Conservation (phyloP, 345 rosid species). For the Adansonia digitata region DNA sequence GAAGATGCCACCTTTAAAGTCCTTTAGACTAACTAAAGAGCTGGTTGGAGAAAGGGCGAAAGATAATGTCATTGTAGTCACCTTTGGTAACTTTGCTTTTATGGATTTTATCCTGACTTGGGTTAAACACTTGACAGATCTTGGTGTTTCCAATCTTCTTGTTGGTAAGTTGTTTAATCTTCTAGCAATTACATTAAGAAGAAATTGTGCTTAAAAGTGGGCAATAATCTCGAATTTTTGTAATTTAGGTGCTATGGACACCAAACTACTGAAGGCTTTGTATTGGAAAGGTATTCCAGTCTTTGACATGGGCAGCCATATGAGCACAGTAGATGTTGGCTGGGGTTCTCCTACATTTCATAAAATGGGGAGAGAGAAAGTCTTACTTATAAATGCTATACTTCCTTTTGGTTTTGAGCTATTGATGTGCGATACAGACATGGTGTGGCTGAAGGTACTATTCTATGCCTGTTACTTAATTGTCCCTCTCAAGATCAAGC, state of each 20-base stretch:
- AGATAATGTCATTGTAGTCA: slow-evolving; percentile 72
- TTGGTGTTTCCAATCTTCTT: slow-evolving; percentile 76
- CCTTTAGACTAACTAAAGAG: slow-evolving; percentile 65
- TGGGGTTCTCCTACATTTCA: slow-evolving; percentile 99
- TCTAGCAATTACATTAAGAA: neutral
- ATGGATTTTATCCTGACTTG: slow-evolving; percentile 97
- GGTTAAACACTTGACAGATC: slow-evolving; percentile 88
- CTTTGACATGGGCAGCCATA: slow-evolving; percentile 97
- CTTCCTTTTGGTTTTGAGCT: slow-evolving; percentile 85
- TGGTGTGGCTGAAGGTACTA: slow-evolving; percentile 95
- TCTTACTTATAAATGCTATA: slow-evolving; percentile 72
- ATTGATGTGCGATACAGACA: slow-evolving; percentile 96
- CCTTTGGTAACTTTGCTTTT: slow-evolving; percentile 92
- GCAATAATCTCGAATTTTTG: slow-evolving; percentile 5
- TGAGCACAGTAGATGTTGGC: slow-evolving; percentile 92
- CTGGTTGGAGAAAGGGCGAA: slow-evolving; percentile 62
- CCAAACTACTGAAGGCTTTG: slow-evolving; percentile 80
- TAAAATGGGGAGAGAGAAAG: slow-evolving; percentile 99
- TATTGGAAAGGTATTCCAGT: slow-evolving; percentile 98
- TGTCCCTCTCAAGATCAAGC: neutral
- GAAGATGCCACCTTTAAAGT: slow-evolving; percentile 76
- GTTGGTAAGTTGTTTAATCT: slow-evolving; percentile 58
- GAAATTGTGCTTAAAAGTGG: neutral
- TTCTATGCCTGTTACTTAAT: neutral
- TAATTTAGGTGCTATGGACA: slow-evolving; percentile 88